Percentiles rank a stretch among this genome's conserved stretches.
phyloP scores from a whole-genome alignment of 805 yeast species.

The Kodamaea leandrae region DNA sequence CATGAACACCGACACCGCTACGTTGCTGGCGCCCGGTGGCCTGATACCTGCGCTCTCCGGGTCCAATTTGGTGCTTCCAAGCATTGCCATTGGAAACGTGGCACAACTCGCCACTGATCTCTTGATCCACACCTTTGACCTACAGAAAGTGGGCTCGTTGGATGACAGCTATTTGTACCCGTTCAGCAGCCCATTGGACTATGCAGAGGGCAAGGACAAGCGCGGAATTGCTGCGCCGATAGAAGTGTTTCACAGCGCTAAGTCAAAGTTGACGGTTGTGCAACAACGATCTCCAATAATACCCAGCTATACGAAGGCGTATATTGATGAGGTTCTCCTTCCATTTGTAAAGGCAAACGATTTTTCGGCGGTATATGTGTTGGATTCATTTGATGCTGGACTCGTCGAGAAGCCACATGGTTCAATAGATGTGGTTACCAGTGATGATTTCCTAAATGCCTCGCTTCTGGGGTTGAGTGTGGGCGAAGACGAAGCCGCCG shows the following conservation, averaged over 20 bases:
- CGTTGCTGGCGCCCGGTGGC: too few relatives aligned
- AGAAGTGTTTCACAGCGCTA: slow-evolving; percentile 56
- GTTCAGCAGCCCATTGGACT: slow-evolving; percentile 77
- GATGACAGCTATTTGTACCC: slow-evolving; percentile 70
- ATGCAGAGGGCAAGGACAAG: slow-evolving; percentile 9
- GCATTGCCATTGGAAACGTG: slow-evolving; percentile 84
- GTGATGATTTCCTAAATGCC: slow-evolving; percentile 30
- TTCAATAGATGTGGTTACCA: slow-evolving; percentile 24
- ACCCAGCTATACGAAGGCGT: slow-evolving; percentile 54
- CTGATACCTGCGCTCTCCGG: slow-evolving; percentile 1
- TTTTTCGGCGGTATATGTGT: slow-evolving; percentile 48
- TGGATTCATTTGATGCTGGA: slow-evolving; percentile 76
- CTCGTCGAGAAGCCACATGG: slow-evolving; percentile 28
- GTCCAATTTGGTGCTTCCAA: slow-evolving; percentile 57
- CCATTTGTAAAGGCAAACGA: slow-evolving; percentile 45
- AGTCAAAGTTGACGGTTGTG: slow-evolving; percentile 49
- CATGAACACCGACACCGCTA: too few relatives aligned
- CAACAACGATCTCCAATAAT: slow-evolving; percentile 85
- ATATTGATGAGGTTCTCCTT: slow-evolving; percentile 48
- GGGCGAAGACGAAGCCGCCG: slow-evolving; percentile 9
- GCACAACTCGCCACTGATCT: slow-evolving; percentile 82
- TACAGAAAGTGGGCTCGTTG: slow-evolving; percentile 51
- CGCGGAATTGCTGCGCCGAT: slow-evolving; percentile 54
- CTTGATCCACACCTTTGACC: slow-evolving; percentile 59
- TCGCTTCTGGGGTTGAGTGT: slow-evolving; percentile 31